Base-by-base conservation (phyloP, 2,329 filamentous ascomycete species). In the Monosporascus sp. region DNA sequence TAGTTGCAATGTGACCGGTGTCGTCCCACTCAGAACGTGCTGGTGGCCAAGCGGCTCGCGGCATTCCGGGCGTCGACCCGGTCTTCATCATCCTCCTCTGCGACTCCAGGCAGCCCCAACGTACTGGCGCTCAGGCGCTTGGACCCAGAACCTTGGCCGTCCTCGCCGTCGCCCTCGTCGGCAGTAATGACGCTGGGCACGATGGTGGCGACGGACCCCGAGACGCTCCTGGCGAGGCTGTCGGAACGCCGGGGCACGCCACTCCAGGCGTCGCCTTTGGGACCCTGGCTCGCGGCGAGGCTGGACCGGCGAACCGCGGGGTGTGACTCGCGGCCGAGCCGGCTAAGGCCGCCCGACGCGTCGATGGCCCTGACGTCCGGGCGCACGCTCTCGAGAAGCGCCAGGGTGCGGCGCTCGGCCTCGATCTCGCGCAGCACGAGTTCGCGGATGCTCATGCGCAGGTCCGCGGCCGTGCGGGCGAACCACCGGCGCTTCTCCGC, bases 241-340 rank as follows among this genome's bases (percentile, higher is more conserved):
- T 96, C 90, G 31, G 86, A 85, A 52, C 89, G 82, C 57, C 94
- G 82, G 37, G 92, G 90, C 27, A 97, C 91, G 54, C 94, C 94
- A 64, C 91, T 96, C 94, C 94, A 99, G 17, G 94, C 88, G 70
- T 99, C 94, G n/a, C 94, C 94, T 74, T 96, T 96, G 49, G 94
- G 93, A 0, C 94, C 94, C 72, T 99, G 94, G 64, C 89, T 94
- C 47, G 89, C 89, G 17, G 89, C 89, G 60, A 97, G 73, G 70
- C 85, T 93, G 26, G 86, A 74, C 56, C 93, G 85, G 52, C 94
- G 84, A 55, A 76, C 70, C 5, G 85, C 74, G 2, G 94, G 93
- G 68, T 96, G 91, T 17, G 88, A 78, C 72, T 99, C 94, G 54
- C 94, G 85, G 43, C 94, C 94, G 37, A 99, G 80, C 43, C 94